phyloP scores from a whole-genome alignment of 257 asterid genomes.

The Capsicum chinense region DNA sequence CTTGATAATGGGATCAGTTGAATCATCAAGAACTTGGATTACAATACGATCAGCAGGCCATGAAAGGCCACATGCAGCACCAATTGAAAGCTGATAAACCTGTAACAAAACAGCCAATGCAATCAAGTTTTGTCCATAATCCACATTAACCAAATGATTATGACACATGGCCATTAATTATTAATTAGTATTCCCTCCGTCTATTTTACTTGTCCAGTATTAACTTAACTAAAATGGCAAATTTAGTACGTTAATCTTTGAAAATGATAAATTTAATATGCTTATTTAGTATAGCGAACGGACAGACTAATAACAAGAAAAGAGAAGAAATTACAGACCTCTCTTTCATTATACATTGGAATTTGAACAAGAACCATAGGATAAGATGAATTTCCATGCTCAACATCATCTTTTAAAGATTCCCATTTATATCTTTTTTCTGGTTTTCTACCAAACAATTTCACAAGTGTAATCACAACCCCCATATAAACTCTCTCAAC shows the following conservation, averaged over 20 bases:
- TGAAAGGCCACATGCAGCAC: slow-evolving; percentile 79
- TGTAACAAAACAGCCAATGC: background rate
- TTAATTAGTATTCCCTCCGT: too few relatives aligned
- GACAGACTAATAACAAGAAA: too few relatives aligned
- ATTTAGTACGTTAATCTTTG: too few relatives aligned
- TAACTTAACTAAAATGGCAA: too few relatives aligned
- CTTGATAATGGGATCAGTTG: slow-evolving; percentile 65
- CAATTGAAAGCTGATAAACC: slow-evolving; percentile 83
- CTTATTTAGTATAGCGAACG: too few relatives aligned
- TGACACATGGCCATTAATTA: background rate
- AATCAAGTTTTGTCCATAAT: background rate
- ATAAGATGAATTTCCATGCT: slow-evolving; percentile 45
- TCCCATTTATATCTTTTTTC: slow-evolving; percentile 55
- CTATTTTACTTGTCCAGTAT: too few relatives aligned
- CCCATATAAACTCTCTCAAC: slow-evolving; percentile 59
- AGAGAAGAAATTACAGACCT: slow-evolving; percentile 40
- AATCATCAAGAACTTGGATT: slow-evolving; percentile 81
- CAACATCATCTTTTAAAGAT: slow-evolving; percentile 51
- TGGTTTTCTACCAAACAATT: slow-evolving; percentile 53
- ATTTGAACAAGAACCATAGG: slow-evolving; percentile 74
- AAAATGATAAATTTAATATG: too few relatives aligned
- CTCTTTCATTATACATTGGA: slow-evolving; percentile 69
- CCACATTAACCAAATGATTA: background rate
- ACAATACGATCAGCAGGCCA: slow-evolving; percentile 78
- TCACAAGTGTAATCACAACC: slow-evolving; percentile 35